Evolutionary conservation across 495 filamentous ascomycete genomes (phyloP).

Genomic region (Podospora conica): DNA sequence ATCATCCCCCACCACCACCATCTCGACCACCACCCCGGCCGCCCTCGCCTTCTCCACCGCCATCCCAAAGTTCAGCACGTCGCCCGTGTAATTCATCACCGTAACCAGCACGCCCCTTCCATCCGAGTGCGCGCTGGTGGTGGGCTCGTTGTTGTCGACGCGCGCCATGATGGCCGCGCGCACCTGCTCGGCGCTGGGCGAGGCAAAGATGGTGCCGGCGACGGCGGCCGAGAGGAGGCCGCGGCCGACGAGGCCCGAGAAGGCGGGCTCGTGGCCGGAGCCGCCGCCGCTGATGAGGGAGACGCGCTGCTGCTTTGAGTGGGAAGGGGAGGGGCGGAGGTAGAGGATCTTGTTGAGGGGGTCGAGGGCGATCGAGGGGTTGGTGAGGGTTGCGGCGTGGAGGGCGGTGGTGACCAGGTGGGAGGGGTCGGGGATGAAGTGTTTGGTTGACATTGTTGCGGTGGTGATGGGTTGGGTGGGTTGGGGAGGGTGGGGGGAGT

Average conservation of each 20-base stretch:
- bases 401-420: constrained; percentile 75
- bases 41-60: constrained; percentile 89
- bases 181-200: constrained; percentile 81
- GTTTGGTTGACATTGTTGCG: constrained; percentile 57
- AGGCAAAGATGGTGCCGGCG: constrained; percentile 90
- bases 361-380: constrained; percentile 80
- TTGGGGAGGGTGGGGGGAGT: not conserved
- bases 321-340: constrained; percentile 47
- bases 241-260: constrained; percentile 59
- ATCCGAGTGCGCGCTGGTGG: not conserved
- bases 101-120: constrained; percentile 59
- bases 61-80: constrained; percentile 93
- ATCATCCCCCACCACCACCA: constrained; percentile 94
- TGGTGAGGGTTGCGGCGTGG: constrained; percentile 69
- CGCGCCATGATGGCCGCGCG: constrained; percentile 65
- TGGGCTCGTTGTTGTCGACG: constrained; percentile 53
- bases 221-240: constrained; percentile 83
- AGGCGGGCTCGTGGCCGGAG: constrained; percentile 88
- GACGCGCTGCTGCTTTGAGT: constrained; percentile 44
- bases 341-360: constrained; percentile 79
- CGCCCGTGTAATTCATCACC: constrained; percentile 69
- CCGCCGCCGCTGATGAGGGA: constrained; percentile 87
- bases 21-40: constrained; percentile 71
- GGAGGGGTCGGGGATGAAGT: constrained; percentile 86
- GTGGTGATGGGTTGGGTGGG: not conserved